Base-by-base conservation (phyloP, 306 rosid species). In the Sesbania bispinosa region DNA sequence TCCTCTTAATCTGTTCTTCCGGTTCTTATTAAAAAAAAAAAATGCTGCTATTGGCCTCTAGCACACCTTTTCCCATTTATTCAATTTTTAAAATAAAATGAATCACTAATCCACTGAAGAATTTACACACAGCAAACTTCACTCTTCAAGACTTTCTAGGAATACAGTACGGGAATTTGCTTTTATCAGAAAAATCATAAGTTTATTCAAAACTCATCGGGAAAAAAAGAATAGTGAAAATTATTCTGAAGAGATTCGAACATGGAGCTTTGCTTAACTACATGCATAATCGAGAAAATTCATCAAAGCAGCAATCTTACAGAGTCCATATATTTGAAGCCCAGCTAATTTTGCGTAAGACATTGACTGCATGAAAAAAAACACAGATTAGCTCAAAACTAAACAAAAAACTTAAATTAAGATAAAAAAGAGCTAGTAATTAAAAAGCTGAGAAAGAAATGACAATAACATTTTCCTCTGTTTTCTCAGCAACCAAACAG, bases 321-420 rank as follows among this genome's bases (percentile, higher is more conserved):
- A 94, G 10, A 94, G 96, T 85, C 98, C 98, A 33, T 94, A 94
- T 76, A 90, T 94, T 77, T 79, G 74, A 73, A 94, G 97, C 66
- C 98, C 98, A 6, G 97, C 98, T 80, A 94, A 77, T 79, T 89
- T 94, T 51, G 98, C 98, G 76, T 94, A 94, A 26, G 98, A 94
- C 98, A 90, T 94, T n/a, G 96, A 87, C 98, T 94, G 90, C 71
- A 48, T 13, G 4, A 73, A n/a, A n/a, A n/a, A 69, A 71, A 13
- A 71, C 57, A 30, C 1, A 23, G 29, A 43, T 54, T 62, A 62
- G 18, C 62, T n/a, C 10, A 30, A 65, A 36, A 11, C 46, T 30
- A 10, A 2, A 32, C 61, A 7, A 6, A 3, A 23, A 62, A n/a
- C n/a, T n/a, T n/a, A n/a, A n/a, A n/a, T n/a, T n/a, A n/a, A n/a